A percentile compares a stretch with the other conserved stretches of the same genome.
Evolutionary conservation across 140 eudicot genomes (phyloP).

Genomic region (Oenanthe javanica): DNA sequence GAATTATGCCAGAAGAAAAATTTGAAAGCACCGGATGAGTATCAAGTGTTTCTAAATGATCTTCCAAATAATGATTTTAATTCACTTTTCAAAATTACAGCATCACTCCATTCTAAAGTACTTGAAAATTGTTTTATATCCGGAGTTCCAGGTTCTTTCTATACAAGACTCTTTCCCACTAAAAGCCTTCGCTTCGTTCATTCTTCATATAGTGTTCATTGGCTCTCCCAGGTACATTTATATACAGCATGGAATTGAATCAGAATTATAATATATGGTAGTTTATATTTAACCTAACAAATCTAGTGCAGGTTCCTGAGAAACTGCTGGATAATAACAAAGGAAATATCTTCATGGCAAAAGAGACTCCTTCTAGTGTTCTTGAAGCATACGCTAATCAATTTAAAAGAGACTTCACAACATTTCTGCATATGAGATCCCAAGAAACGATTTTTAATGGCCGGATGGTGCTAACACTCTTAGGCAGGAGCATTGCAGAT

Average conservation of each 20-base stretch:
- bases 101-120: slow-evolving; percentile 13
- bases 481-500: slow-evolving; percentile 23
- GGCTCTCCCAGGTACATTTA: slow-evolving; percentile 9
- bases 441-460: slow-evolving; percentile 27
- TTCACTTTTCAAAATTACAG: slow-evolving; percentile 16
- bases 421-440: slow-evolving; percentile 21
- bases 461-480: slow-evolving; percentile 28
- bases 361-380: slow-evolving; percentile 19
- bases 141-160: slow-evolving; percentile 23
- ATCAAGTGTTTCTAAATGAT: slow-evolving; percentile 31
- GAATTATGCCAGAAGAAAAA: slow-evolving; percentile 8
- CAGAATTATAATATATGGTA: too few relatives aligned
- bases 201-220: slow-evolving; percentile 8
- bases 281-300: too few relatives aligned
- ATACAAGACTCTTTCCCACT: slow-evolving; percentile 19
- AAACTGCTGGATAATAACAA: slow-evolving; percentile 16
- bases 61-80: slow-evolving; percentile 26
- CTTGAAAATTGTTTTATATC: slow-evolving; percentile 3
- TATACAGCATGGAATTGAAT: too few relatives aligned
- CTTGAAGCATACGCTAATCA: slow-evolving; percentile 22
- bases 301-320: slow-evolving; percentile 20
- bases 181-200: slow-evolving; percentile 20
- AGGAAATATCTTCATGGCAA: slow-evolving; percentile 18
- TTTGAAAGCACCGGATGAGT: slow-evolving; percentile 17
- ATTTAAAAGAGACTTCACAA: too few relatives aligned